Evolutionary conservation across 495 filamentous ascomycete species (phyloP), one percentile per base, ranked within the genome.

Genomic region (Extremus antarcticus): DNA sequence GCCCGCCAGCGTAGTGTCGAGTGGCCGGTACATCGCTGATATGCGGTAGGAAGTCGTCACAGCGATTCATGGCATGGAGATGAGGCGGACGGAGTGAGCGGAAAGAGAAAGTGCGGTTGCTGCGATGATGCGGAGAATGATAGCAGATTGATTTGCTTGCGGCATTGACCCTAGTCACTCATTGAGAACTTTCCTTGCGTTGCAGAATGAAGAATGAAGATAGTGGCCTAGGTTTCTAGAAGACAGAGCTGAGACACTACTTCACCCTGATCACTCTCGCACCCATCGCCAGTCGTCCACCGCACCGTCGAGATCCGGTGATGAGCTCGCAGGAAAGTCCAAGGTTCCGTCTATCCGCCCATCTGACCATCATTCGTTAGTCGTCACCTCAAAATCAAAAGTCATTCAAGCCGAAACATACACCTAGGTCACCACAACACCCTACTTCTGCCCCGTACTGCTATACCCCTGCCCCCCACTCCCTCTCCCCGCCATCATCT

Each of bases 401-500:
- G 29, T 35, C 29, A 35, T 4, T 13, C 29, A 35, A 35, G 29
- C 13, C 7, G 29, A 4, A 35, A 35, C 29, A 35, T 35, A n/a
- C n/a, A n/a, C n/a, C n/a, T n/a, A n/a, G n/a, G n/a, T 35, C 29
- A 35, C 29, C 29, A 35, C 29, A 7, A 45, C 16, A 7, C 8
- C 52, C 39, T 35, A 29, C 43, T 50, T 19, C 39, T 52, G 41
- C 29, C 29, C 29, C 4, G 25, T 25, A 29, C 43, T 54, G 11
- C 21, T 17, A 47, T 55, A 55, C 7, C 57, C 57, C 32, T 25
- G 29, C 11, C 48, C 25, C 4, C 29, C 7, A 25, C 11, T 20
- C 11, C 21, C 20, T 47, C 29, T 13, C 35, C 53, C 53, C 1
- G 25, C 43, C 21, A 60, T n/a, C 52, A 56, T 23, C 25, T 23